A percentile compares a stretch with the other conserved stretches of the same genome.
Evolutionary conservation across 345 rosid genomes (phyloP).

Genomic region (Fremontodendron californicum): DNA sequence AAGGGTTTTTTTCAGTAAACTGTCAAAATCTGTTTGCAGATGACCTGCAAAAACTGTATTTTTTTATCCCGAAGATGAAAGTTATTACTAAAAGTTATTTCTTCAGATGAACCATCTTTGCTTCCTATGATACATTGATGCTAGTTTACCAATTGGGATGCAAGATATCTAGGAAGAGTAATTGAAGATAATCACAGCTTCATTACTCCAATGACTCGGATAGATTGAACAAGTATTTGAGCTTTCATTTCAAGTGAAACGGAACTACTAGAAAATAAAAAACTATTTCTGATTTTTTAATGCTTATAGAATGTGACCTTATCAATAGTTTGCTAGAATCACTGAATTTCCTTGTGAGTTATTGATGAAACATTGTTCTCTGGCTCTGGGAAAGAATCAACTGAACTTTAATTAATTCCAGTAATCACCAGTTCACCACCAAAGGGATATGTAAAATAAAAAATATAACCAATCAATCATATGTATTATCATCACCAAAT

Average conservation of each 20-base stretch:
- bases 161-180: background rate
- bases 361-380: background rate
- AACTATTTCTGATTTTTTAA: background rate
- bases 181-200: background rate
- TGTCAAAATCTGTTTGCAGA: too few species aligned
- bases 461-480: background rate
- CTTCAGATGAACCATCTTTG: too few species aligned
- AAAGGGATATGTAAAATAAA: background rate
- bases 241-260: background rate
- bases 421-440: background rate
- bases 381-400: background rate
- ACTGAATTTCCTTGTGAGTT: background rate
- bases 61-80: too few species aligned
- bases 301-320: background rate
- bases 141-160: background rate
- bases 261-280: background rate
- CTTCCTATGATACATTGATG: too few species aligned
- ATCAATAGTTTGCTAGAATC: background rate
- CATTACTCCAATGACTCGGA: background rate
- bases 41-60: too few species aligned
- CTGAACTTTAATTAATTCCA: background rate
- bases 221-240: background rate
- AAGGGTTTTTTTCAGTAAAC: background rate
- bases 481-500: conserved; percentile 12
- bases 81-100: too few species aligned